Evolutionary conservation across 2,329 filamentous ascomycete species (phyloP).

Genomic region (Scedosporium boydii): DNA sequence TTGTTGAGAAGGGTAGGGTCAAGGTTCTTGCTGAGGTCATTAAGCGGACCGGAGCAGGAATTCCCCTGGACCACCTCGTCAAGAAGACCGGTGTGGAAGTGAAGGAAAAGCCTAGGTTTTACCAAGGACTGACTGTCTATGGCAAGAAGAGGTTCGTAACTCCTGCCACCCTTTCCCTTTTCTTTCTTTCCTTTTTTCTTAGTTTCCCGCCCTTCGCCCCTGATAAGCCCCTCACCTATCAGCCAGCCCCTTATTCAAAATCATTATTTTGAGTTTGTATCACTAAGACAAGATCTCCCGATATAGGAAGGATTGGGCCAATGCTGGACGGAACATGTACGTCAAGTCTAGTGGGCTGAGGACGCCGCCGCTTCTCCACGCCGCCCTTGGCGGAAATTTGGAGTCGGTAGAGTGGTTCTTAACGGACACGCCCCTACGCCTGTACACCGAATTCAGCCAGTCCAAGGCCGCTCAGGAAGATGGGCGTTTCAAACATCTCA

Average conservation of each 20-base stretch:
- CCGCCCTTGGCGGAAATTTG: slow-evolving; percentile 48
- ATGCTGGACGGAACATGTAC: slow-evolving; percentile 41
- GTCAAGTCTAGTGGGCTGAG: slow-evolving; percentile 28
- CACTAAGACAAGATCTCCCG: slow-evolving; percentile 9
- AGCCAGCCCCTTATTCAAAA: background rate
- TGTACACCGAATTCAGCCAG: slow-evolving; percentile 58
- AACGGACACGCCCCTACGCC: slow-evolving; percentile 56
- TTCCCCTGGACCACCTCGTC: slow-evolving; percentile 59
- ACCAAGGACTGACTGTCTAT: slow-evolving; percentile 68
- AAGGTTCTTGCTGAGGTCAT: slow-evolving; percentile 56
- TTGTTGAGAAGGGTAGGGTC: slow-evolving; percentile 38
- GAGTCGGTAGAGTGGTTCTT: slow-evolving; percentile 69
- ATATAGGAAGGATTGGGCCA: slow-evolving; percentile 58
- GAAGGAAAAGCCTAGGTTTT: slow-evolving; percentile 57
- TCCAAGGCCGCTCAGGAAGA: slow-evolving; percentile 52
- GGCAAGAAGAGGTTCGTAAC: slow-evolving; percentile 53
- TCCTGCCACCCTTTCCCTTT: no score
- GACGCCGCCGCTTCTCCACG: slow-evolving; percentile 50
- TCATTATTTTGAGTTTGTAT: background rate
- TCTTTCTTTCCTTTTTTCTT: background rate
- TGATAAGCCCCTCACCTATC: background rate
- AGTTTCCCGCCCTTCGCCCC: background rate
- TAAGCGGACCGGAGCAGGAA: slow-evolving; percentile 54
- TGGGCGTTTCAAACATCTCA: slow-evolving; percentile 50
- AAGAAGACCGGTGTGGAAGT: slow-evolving; percentile 55